Evolutionary conservation across 2,329 filamentous ascomycete genomes (phyloP).

Genomic region (Didymella lethalis): DNA sequence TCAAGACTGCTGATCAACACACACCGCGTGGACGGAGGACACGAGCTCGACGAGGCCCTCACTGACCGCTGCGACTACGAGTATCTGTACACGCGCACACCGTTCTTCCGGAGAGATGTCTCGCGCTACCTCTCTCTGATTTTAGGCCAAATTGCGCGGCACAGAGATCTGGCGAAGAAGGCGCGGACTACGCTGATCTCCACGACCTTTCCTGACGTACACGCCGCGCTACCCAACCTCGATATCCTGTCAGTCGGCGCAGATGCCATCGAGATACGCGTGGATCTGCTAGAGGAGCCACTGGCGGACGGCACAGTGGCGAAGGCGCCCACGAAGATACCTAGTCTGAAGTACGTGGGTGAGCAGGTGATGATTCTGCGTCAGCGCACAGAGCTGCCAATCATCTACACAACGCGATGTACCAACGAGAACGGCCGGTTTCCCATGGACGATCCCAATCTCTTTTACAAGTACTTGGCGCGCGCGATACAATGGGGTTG

Average conservation of each 20-base stretch:
- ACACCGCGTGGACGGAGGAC: conserved; percentile 72
- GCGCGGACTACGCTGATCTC: conserved; percentile 84
- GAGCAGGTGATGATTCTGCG: conserved; percentile 85
- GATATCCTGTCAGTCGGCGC: conserved; percentile 88
- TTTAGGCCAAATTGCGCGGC: conserved; percentile 79
- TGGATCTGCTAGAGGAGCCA: conserved; percentile 80
- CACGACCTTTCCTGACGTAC: conserved; percentile 86
- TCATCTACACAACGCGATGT: conserved; percentile 87
- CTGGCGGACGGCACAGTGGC: conserved; percentile 66
- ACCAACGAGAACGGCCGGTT: conserved; percentile 83
- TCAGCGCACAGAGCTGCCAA: conserved; percentile 85
- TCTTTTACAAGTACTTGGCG: conserved; percentile 82
- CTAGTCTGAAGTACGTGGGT: conserved; percentile 83
- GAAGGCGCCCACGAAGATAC: conserved; percentile 72
- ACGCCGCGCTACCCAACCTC: conserved; percentile 81
- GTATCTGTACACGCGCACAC: conserved; percentile 78
- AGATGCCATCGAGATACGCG: conserved; percentile 84
- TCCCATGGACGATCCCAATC: conserved; percentile 77
- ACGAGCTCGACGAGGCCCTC: conserved; percentile 69
- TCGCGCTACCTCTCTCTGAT: conserved; percentile 81
- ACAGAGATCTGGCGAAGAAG: conserved; percentile 79
- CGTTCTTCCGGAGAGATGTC: conserved; percentile 77
- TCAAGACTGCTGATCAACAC: conserved; percentile 76
- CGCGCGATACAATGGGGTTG: conserved; percentile 88
- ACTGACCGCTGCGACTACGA: conserved; percentile 81